Percentiles rank a stretch among this genome's conserved stretches.
phyloP scores from a whole-genome alignment of 495 filamentous ascomycete genomes.

The Choiromyces venosus region DNA sequence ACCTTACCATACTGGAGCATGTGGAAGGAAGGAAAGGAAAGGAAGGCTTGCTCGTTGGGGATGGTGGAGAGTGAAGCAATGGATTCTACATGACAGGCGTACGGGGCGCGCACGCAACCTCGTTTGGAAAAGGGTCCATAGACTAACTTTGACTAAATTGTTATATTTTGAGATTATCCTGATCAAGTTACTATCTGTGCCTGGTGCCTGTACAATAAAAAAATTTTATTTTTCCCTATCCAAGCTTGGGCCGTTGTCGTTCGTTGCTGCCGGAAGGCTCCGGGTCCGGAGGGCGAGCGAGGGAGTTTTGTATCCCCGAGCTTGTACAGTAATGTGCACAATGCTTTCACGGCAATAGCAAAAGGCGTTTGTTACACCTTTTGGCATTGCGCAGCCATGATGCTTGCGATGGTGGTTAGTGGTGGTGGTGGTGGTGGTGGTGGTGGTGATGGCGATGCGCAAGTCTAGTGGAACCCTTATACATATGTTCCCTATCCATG shows the following conservation, averaged over 20 bases:
- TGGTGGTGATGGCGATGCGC: not conserved
- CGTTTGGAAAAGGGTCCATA: not conserved
- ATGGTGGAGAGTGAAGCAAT: not conserved
- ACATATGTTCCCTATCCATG: not conserved
- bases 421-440: not conserved
- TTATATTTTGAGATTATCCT: not conserved
- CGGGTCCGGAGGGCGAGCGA: too few relatives aligned
- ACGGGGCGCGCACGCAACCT: not conserved
- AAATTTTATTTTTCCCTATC: not conserved
- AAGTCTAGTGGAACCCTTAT: not conserved
- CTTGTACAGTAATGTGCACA: not conserved
- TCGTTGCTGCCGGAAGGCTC: not conserved
- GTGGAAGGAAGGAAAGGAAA: too few relatives aligned
- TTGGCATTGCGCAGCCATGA: not conserved
- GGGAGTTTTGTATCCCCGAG: too few relatives aligned
- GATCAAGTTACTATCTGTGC: not conserved
- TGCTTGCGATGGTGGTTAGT: not conserved
- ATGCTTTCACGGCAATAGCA: too few relatives aligned
- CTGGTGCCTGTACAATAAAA: not conserved
- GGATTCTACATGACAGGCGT: not conserved
- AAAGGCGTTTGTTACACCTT: not conserved
- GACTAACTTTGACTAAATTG: not conserved
- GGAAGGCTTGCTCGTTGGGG: not conserved
- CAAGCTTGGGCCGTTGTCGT: not conserved
- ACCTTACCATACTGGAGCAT: not conserved